Conservation (phyloP, 2,329 filamentous ascomycete species). For the Mycocentrospora acerina region DNA sequence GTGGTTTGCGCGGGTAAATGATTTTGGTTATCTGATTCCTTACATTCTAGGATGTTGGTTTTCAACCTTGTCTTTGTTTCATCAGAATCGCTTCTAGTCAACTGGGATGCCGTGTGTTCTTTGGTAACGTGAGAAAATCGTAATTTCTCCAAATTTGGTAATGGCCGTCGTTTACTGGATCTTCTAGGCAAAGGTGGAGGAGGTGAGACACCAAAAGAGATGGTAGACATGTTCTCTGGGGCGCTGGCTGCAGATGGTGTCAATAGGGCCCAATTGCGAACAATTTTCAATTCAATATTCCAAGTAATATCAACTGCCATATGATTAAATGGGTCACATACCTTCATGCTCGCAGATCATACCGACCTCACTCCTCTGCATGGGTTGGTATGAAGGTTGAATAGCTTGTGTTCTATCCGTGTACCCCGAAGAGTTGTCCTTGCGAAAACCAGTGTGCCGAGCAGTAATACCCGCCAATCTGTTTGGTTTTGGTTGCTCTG, state of each 20-base stretch:
- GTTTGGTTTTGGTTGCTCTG: conserved; percentile 36
- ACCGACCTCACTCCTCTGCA: no score
- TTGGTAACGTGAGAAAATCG: conserved; percentile 25
- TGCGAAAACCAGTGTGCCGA: conserved; percentile 20
- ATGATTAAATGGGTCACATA: no score
- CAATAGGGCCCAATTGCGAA: no score
- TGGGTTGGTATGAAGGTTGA: not conserved
- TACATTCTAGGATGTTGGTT: conserved; percentile 25
- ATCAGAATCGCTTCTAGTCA: conserved; percentile 19
- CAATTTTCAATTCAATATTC: no score
- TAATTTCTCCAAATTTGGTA: conserved; percentile 14
- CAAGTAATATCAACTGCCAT: no score
- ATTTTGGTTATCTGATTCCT: conserved; percentile 23
- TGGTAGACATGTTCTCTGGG: conserved; percentile 10
- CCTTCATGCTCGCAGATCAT: conserved; percentile 1
- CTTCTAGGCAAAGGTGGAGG: conserved; percentile 44
- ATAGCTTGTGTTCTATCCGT: conserved; percentile 8
- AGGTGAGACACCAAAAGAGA: conserved; percentile 2
- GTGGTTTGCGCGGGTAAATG: conserved; percentile 21
- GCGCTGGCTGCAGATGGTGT: no score
- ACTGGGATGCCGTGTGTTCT: conserved; percentile 35
- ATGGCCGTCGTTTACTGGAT: conserved; percentile 45
- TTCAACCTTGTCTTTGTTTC: conserved; percentile 21
- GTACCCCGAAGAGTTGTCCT: conserved; percentile 14
- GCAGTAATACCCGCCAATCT: conserved; percentile 43